Evolutionary conservation across 192 early-diverging fungal species (phyloP).

Genomic region (Coemansia sp.): DNA sequence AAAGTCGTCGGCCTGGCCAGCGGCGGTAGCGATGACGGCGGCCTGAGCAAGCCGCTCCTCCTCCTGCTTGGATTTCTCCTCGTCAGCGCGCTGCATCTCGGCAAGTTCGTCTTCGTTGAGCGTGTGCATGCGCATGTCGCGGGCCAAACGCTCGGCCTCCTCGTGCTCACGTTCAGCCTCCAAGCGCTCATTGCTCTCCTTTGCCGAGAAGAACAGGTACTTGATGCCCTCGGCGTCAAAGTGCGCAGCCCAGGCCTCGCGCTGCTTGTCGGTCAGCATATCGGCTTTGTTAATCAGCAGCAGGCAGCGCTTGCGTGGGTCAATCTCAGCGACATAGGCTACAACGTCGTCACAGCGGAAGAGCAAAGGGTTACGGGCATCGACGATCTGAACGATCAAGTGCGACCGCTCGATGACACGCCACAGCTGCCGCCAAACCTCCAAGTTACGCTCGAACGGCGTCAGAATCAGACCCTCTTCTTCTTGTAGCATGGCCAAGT

Average conservation of each 20-base stretch:
- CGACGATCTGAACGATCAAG: constrained; percentile 97
- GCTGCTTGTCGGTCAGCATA: constrained; percentile 86
- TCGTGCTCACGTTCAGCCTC: constrained; percentile 73
- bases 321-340: constrained; percentile 89
- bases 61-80: constrained; percentile 9
- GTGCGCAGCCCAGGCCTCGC: constrained; percentile 88
- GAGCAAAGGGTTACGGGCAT: constrained; percentile 93
- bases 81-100: constrained; percentile 17
- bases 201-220: constrained; percentile 96
- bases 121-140: constrained; percentile 35
- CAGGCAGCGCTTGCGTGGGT: constrained; percentile 82
- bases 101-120: constrained; percentile 32
- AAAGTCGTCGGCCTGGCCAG: constrained; percentile 27
- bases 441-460: constrained; percentile 97
- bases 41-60: constrained; percentile 27
- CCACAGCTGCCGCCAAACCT: constrained; percentile 99
- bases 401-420: constrained; percentile 97
- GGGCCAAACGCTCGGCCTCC: constrained; percentile 49
- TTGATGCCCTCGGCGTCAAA: constrained; percentile 81
- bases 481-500: constrained; percentile 86
- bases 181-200: constrained; percentile 73
- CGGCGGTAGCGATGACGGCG: constrained; percentile 12
- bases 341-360: constrained; percentile 91
- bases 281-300: constrained; percentile 99
- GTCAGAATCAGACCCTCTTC: constrained; percentile 92